Evolutionary conservation across 345 rosid species (phyloP), one percentile per base, ranked within the genome.

Genomic region (Populus euphratica): DNA sequence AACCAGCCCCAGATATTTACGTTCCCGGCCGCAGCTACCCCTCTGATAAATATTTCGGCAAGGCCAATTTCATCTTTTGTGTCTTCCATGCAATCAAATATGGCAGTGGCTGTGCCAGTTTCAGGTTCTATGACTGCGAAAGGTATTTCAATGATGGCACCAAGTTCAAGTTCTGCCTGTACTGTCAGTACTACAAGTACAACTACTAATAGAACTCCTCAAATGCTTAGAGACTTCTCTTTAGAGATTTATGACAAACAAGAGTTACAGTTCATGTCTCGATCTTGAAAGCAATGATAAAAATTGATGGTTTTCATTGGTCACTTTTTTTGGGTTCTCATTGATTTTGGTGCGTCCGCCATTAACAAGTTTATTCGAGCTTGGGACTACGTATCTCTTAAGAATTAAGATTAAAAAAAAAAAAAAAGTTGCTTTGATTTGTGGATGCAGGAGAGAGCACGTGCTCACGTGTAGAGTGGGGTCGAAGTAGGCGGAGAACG

Each of bases 201-300:
- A 0, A 52, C 72, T 2, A 41, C 50, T 25, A 64, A 44, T 1
- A 41, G 71, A 1, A 85, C 87, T 10, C 82, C 94, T 8, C 90
- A 87, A 74, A 89, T 79, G 88, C 90, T 92, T 1, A 83, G 96
- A 74, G 96, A 92, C 77, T 90, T 94, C 76, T 91, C 97, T 8
- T 72, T 91, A 78, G 95, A 91, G 87, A 87, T 89, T 80, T 88
- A 83, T 85, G 93, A 94, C 17, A 88, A 88, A 62, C 89, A 87
- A 72, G 93, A 94, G 84, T 91, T 89, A 33, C 93, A 87, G 80
- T 85, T 91, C 85, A 84, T 88, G 93, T 76, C 81, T 67, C 85
- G 90, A 67, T 79, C 94, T 49, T 74, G 91, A 11, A 88, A 91
- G 65, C 88, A 83, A 43, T 87, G 79, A 88, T n/a, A 29, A 44